Evolutionary conservation across 1,284 basidiomycete genomes (phyloP).

Genomic region (Ganoderma resinaceum): DNA sequence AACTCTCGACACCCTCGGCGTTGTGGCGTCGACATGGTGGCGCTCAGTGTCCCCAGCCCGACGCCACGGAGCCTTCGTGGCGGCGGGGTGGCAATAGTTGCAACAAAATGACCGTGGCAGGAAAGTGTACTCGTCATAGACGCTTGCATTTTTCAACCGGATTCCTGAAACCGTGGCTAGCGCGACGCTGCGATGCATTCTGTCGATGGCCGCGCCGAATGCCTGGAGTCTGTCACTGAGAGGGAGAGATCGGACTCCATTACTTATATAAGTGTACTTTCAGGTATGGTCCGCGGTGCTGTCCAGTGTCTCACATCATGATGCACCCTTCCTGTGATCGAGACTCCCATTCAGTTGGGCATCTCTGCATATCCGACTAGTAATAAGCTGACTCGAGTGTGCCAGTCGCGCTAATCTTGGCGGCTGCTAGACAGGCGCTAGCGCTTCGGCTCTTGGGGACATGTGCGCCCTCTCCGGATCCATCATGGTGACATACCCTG

Average conservation of each 20-base stretch:
- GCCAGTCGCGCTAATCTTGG: slow-evolving; percentile 15
- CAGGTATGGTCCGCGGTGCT: not conserved
- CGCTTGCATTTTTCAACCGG: slow-evolving; percentile 21
- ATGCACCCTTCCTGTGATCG: not conserved
- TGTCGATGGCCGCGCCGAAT: not conserved
- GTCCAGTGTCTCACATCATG: slow-evolving; percentile 3
- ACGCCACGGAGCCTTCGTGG: slow-evolving; percentile 31
- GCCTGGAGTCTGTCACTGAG: not conserved
- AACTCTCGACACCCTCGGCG: not conserved
- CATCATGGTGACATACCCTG: not conserved
- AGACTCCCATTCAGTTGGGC: not conserved
- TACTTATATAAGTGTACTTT: too few relatives aligned
- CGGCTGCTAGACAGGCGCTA: not conserved
- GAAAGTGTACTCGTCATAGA: not conserved
- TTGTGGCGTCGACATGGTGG: slow-evolving; percentile 4
- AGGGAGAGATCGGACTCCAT: not conserved
- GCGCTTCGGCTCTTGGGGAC: slow-evolving; percentile 1
- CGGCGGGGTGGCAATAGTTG: slow-evolving; percentile 16
- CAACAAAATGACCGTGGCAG: slow-evolving; percentile 32
- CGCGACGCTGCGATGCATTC: not conserved
- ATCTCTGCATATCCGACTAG: slow-evolving; percentile 3
- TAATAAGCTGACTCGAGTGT: not conserved
- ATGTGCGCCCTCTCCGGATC: slow-evolving; percentile 12
- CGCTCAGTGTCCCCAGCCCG: slow-evolving; percentile 13
- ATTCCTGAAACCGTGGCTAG: not conserved